These are phyloP conservation scores for Alternaria sp. DNA, from an alignment of 2,329 filamentous ascomycete genomes.

Conservation along the genomic window DNA sequence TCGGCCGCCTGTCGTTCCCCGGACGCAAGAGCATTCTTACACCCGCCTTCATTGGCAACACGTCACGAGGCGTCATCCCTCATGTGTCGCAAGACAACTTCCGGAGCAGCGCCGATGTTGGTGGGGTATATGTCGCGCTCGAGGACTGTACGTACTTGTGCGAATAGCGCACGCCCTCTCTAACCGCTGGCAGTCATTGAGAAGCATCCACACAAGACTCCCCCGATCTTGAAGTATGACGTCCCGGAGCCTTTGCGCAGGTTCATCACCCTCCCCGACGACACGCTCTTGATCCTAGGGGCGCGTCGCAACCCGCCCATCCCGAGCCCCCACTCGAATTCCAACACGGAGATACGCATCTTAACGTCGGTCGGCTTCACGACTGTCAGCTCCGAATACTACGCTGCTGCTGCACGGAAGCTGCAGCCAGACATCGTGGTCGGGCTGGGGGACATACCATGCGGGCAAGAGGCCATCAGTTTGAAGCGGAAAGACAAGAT, in stretches of 20 bases:
- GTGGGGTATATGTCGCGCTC: constrained; percentile 79
- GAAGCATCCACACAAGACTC: constrained; percentile 60
- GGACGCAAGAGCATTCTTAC: constrained; percentile 76
- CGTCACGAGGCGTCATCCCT: constrained; percentile 84
- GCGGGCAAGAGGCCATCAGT: constrained; percentile 64
- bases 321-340: constrained; percentile 72
- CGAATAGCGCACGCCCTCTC: not conserved
- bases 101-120: constrained; percentile 69
- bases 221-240: constrained; percentile 63
- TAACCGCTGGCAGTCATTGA: constrained; percentile 68
- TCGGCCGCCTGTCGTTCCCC: constrained; percentile 72
- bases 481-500: constrained; percentile 82
- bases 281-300: constrained; percentile 75
- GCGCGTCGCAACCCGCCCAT: constrained; percentile 82
- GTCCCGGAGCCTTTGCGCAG: constrained; percentile 68
- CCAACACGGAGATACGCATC: constrained; percentile 75
- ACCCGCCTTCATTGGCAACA: constrained; percentile 80
- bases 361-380: constrained; percentile 89
- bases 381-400: constrained; percentile 73
- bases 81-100: constrained; percentile 90
- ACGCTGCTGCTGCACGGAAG: constrained; percentile 70
- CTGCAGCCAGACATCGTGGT: constrained; percentile 83
- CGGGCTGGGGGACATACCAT: constrained; percentile 77
- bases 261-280: constrained; percentile 77
- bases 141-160: constrained; percentile 81